phyloP scores from a whole-genome alignment of 768 basidiomycete species.

The Suillus subalutaceus region DNA sequence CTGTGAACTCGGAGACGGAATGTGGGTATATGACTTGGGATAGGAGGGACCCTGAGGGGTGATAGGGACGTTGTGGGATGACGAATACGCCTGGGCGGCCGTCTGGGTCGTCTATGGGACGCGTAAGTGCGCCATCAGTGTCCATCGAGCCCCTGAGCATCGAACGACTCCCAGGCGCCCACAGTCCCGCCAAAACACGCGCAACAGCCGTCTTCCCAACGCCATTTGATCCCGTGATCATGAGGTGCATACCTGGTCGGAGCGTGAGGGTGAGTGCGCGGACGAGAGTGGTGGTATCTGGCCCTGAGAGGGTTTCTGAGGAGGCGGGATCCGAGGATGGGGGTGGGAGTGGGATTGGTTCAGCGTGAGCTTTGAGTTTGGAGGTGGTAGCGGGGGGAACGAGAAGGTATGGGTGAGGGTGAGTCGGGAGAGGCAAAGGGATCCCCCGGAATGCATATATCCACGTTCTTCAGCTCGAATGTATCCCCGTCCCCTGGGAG shows the following conservation, averaged over 20 bases:
- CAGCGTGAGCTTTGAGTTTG: neutral
- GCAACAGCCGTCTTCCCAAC: constrained; percentile 92
- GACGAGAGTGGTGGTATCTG: constrained; percentile 52
- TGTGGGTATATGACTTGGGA: constrained; percentile 85
- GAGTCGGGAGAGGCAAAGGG: neutral
- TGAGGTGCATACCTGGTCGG: constrained; percentile 76
- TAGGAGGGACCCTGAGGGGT: constrained; percentile 83
- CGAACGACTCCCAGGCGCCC: constrained; percentile 60
- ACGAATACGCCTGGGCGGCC: constrained; percentile 66
- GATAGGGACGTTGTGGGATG: constrained; percentile 92
- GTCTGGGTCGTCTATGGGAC: constrained; percentile 38
- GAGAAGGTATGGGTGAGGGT: neutral
- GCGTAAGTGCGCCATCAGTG: neutral
- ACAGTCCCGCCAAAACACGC: constrained; percentile 85
- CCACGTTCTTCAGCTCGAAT: constrained; percentile 68
- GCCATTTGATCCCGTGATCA: constrained; percentile 93
- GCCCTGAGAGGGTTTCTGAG: constrained; percentile 12
- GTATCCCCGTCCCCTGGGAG: constrained; percentile 37
- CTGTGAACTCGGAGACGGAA: neutral
- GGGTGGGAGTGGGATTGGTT: neutral
- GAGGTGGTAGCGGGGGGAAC: neutral
- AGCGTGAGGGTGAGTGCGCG: constrained; percentile 68
- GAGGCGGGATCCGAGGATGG: neutral
- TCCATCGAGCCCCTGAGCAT: neutral
- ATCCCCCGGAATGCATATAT: constrained; percentile 61